Evolutionary conservation across 805 yeast genomes (phyloP), one percentile per base, ranked within the genome.

Genomic region (Vanderwaltozyma yarrowii): DNA sequence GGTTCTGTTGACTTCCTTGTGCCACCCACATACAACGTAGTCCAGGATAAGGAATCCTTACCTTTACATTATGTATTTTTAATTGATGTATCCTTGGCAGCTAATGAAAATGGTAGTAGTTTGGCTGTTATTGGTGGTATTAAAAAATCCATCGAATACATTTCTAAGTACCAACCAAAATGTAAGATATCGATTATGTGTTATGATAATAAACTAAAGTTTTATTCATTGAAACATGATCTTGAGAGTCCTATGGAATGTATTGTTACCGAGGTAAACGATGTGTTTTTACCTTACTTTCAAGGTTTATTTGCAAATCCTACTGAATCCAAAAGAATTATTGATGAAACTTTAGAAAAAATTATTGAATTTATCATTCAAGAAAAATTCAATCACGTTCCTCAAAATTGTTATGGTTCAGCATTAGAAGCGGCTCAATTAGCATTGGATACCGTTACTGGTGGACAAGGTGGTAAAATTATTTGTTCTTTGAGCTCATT

Each of bases 1-100:
- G 96, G 97, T 13, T 83, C 87, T 11, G 87, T 85, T 45, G 99
- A 92, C 50, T 73, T 84, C 43, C 56, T 77, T 5, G 95, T 85
- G 3, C 94, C 95, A 2, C 60, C 67, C 13, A 75, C 71, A 32
- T 89, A 85, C 58, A 78, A 83, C 58, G 62, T 68, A 20, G 63
- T 69, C 26, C 66, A 63, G 7, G 57, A 55, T 5, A 50, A 45
- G 3, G 54, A 58, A 7, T 66, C 76, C 7, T 49, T 60, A 14
- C 75, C 80, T 2, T 61, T 84, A 41, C 80, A 75, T 50, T 83
- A 78, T 55, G 71, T 86, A 18, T 85, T 84, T 50, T 66, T 80
- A 48, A 66, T 87, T 38, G 96, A 85, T 57, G 75, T 79, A 31
- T 76, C 73, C 29, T 70, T 86, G 3, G 62, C 73, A 25, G 72